phyloP scores from a whole-genome alignment of 2,329 filamentous ascomycete genomes.

The Sporothrix humicola region DNA sequence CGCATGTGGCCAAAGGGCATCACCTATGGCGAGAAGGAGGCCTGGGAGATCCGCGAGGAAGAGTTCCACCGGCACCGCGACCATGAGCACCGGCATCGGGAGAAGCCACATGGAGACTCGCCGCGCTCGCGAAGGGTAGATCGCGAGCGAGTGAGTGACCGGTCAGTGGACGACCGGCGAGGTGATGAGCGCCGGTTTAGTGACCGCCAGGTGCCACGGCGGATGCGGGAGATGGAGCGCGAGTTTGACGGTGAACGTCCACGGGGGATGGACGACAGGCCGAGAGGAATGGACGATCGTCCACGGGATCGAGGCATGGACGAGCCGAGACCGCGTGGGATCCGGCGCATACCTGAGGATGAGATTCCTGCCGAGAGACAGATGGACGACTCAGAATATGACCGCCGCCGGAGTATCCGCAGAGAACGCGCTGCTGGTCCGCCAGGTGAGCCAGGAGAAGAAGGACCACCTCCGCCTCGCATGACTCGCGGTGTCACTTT shows the following conservation, averaged over 20 bases:
- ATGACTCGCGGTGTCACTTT: slow-evolving; percentile 23
- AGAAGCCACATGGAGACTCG: not conserved
- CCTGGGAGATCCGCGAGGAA: slow-evolving; percentile 39
- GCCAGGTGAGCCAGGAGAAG: not conserved
- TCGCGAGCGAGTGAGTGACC: slow-evolving; percentile 21
- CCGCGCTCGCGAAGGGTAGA: not conserved
- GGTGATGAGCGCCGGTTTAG: not conserved
- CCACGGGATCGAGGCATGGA: slow-evolving; percentile 2
- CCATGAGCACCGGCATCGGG: not conserved
- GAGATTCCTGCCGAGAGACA: too few relatives aligned
- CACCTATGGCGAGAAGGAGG: slow-evolving; percentile 48
- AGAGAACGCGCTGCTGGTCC: not conserved
- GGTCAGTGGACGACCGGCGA: not conserved
- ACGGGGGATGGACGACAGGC: not conserved
- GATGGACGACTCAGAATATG: not conserved
- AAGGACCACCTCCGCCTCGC: not conserved
- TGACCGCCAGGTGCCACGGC: slow-evolving; percentile 4
- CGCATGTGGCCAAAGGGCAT: slow-evolving; percentile 50
- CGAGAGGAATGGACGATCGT: not conserved
- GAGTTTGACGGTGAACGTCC: not conserved
- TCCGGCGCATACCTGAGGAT: not conserved
- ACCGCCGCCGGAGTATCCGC: slow-evolving; percentile 11
- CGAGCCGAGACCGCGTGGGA: not conserved
- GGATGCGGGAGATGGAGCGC: not conserved
- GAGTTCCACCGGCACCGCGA: slow-evolving; percentile 21